A percentile compares a stretch with the other conserved stretches of the same genome.
phyloP scores from a whole-genome alignment of 352 stramenopile genomes.

The Globisporangium echinulatum region DNA sequence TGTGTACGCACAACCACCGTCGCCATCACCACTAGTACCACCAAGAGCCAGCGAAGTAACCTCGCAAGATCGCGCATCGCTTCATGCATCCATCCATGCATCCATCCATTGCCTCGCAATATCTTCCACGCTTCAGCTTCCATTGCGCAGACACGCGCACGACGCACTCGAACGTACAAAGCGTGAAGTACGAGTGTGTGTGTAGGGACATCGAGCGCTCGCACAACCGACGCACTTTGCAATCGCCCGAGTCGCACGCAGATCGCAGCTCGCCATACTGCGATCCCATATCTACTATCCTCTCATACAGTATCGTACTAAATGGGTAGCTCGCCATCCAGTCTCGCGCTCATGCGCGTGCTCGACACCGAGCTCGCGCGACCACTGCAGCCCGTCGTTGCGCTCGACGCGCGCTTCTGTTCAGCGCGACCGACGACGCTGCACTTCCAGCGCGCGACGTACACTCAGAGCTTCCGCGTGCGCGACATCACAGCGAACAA shows the following conservation, averaged over 20 bases:
- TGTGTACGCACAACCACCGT: too few relatives aligned
- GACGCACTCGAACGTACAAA: too few relatives aligned
- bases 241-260: constrained; percentile 1
- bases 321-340: constrained; percentile 2
- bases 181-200: too few relatives aligned
- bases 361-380: constrained; percentile 3
- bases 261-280: background rate
- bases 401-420: constrained; percentile 1
- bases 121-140: too few relatives aligned
- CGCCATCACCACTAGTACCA: too few relatives aligned
- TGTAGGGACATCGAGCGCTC: background rate
- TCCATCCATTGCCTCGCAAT: too few relatives aligned
- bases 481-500: constrained; percentile 4
- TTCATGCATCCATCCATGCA: too few relatives aligned
- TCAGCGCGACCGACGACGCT: background rate
- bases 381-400: background rate
- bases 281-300: too few relatives aligned
- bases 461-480: background rate
- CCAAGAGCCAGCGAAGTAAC: too few relatives aligned
- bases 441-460: background rate
- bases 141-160: too few relatives aligned
- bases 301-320: background rate
- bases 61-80: too few relatives aligned
- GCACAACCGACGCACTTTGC: background rate
- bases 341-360: background rate